Conservation (phyloP, 148 eudicot genomes). For the Chenopodium album region DNA sequence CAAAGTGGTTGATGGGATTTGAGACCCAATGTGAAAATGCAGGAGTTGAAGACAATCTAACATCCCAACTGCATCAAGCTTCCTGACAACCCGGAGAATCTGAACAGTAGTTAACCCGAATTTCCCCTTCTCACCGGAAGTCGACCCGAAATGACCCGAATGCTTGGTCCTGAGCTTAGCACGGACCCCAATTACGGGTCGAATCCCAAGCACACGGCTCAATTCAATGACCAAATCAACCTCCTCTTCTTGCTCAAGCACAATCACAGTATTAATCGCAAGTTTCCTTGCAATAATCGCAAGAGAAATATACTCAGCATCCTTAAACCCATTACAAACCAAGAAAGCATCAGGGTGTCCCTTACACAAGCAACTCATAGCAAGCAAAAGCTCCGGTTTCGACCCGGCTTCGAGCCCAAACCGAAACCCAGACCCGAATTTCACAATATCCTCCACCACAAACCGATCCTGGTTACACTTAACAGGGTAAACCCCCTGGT, state of each 20-base stretch:
- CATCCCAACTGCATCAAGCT: conserved; percentile 60
- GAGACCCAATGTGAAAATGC: conserved; percentile 98
- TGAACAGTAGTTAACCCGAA: conserved; percentile 75
- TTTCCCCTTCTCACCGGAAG: conserved; percentile 96
- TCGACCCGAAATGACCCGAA: conserved; percentile 87
- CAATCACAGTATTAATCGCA: conserved; percentile 69
- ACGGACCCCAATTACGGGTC: conserved; percentile 76
- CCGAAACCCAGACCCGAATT: conserved; percentile 63
- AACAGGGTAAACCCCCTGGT: conserved; percentile 96
- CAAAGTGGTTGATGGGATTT: conserved; percentile 71
- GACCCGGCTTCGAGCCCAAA: conserved; percentile 96
- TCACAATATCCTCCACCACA: conserved; percentile 83
- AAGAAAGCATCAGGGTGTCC: conserved; percentile 66
- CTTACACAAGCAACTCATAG: conserved; percentile 77
- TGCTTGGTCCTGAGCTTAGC: conserved; percentile 95
- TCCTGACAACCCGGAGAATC: conserved; percentile 69
- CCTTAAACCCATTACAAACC: conserved; percentile 90
- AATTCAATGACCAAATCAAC: conserved; percentile 66
- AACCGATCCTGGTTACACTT: conserved; percentile 87
- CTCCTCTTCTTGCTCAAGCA: conserved; percentile 86
- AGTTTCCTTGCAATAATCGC: conserved; percentile 70
- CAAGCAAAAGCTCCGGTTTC: conserved; percentile 84
- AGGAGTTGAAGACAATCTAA: conserved; percentile 79
- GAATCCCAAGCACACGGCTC: conserved; percentile 48
- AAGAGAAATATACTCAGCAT: conserved; percentile 71